Conservation (phyloP, 495 filamentous ascomycete genomes). For the Hypoxylon fragiforme region DNA sequence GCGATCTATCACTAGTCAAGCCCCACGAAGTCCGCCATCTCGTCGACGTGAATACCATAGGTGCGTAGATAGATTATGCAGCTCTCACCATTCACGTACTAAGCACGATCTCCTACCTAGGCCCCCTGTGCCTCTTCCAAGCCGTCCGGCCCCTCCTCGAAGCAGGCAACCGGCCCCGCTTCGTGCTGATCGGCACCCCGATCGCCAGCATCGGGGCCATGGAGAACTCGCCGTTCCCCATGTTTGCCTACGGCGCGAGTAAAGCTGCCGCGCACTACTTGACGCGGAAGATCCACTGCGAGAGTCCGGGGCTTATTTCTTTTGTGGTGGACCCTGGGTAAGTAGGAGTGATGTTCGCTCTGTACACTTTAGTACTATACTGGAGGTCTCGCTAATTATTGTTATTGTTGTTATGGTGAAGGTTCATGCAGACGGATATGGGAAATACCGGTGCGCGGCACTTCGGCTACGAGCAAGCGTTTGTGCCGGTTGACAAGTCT, state of each 20-base stretch:
- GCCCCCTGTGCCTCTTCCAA: slow-evolving; percentile 46
- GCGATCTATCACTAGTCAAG: slow-evolving; percentile 24
- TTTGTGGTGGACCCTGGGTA: slow-evolving; percentile 40
- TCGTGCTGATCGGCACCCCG: slow-evolving; percentile 40
- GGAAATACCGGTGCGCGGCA: slow-evolving; percentile 9
- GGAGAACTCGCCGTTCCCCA: slow-evolving; percentile 24
- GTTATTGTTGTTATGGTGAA: too few relatives aligned
- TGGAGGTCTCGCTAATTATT: not conserved
- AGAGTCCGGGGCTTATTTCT: not conserved
- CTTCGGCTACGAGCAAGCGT: slow-evolving; percentile 16
- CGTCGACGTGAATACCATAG: slow-evolving; percentile 44
- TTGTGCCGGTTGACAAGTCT: slow-evolving; percentile 1
- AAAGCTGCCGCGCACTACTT: slow-evolving; percentile 49
- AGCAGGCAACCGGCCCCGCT: slow-evolving; percentile 33
- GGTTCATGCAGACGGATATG: slow-evolving; percentile 18
- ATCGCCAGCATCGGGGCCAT: slow-evolving; percentile 35
- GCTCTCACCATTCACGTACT: too few relatives aligned
- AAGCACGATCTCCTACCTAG: slow-evolving; percentile 40
- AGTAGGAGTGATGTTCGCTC: not conserved
- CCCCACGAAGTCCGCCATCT: slow-evolving; percentile 4
- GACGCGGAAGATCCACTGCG: slow-evolving; percentile 40
- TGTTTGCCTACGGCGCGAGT: slow-evolving; percentile 42
- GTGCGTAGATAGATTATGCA: not conserved
- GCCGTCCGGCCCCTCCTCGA: slow-evolving; percentile 42
- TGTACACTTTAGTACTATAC: not conserved